Evolutionary conservation across 2,329 filamentous ascomycete species (phyloP).

Genomic region (Sphaceloma murrayae): DNA sequence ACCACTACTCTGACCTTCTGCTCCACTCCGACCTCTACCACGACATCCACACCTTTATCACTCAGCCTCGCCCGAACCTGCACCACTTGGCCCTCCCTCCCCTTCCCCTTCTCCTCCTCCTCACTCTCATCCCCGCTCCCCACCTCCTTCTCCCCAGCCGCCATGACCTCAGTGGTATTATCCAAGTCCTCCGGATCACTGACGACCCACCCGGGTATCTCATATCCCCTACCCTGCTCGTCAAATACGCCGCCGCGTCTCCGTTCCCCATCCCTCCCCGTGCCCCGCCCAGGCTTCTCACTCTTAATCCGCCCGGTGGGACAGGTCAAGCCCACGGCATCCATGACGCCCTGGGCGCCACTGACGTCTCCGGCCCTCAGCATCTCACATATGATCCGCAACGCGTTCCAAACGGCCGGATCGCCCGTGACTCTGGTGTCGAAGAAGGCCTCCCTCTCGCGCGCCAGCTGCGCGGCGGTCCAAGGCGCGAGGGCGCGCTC

Average conservation of each 20-base stretch:
- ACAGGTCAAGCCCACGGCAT: conserved; percentile 55
- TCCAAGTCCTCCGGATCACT: conserved; percentile 35
- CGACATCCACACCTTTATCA: conserved; percentile 31
- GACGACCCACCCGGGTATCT: conserved; percentile 38
- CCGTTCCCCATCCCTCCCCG: conserved; percentile 20
- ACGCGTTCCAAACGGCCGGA: conserved; percentile 68
- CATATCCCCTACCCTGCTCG: conserved; percentile 34
- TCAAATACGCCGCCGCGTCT: conserved; percentile 36
- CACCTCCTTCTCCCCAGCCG: conserved; percentile 23
- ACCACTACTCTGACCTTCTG: conserved; percentile 56
- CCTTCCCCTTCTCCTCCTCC: conserved; percentile 28
- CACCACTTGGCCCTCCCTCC: conserved; percentile 25
- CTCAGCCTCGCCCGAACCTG: conserved; percentile 32
- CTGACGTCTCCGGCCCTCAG: conserved; percentile 46
- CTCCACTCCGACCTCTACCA: conserved; percentile 29
- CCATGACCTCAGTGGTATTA: conserved; percentile 18
- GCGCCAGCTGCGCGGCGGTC: conserved; percentile 59
- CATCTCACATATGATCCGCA: conserved; percentile 58
- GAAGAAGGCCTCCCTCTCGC: conserved; percentile 75
- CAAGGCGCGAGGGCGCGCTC: conserved; percentile 42
- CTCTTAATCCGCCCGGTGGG: conserved; percentile 32
- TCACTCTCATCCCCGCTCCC: conserved; percentile 25
- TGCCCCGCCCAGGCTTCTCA: conserved; percentile 9
- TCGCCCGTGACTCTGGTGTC: conserved; percentile 76
- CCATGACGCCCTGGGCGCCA: conserved; percentile 66